These are phyloP conservation scores for Glycyrrhiza uralensis DNA, from an alignment of 306 rosid genomes.

Conservation along the genomic window DNA sequence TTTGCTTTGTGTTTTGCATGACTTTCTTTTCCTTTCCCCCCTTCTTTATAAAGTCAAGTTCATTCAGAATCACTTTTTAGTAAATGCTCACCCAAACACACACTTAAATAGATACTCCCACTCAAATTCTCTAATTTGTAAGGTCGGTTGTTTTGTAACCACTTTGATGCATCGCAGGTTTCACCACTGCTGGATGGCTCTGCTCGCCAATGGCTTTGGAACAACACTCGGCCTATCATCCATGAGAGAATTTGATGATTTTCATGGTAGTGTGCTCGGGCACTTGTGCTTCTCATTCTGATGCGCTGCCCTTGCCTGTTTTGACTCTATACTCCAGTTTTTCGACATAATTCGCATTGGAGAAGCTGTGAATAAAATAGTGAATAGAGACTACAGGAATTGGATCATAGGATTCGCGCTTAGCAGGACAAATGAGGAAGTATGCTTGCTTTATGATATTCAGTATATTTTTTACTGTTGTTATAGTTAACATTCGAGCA, in stretches of 20 bases:
- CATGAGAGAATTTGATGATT: constrained; percentile 27
- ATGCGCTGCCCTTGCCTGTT: background rate
- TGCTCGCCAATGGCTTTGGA: constrained; percentile 83
- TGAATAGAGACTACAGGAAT: constrained; percentile 6
- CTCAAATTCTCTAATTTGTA: background rate
- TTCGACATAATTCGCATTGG: background rate
- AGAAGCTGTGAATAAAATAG: constrained; percentile 19
- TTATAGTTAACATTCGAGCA: background rate
- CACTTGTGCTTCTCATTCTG: constrained; percentile 12
- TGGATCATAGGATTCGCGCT: background rate
- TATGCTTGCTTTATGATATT: background rate
- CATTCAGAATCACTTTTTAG: too few relatives aligned
- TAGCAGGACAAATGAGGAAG: background rate
- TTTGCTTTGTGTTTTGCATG: constrained; percentile 10
- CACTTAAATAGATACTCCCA: background rate
- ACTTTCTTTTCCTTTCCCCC: background rate
- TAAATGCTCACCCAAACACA: too few relatives aligned
- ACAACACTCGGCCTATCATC: constrained; percentile 64
- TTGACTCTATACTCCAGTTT: background rate
- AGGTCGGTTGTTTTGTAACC: background rate
- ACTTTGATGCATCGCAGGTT: constrained; percentile 49
- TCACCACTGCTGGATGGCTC: constrained; percentile 77
- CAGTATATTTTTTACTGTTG: background rate
- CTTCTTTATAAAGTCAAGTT: too few relatives aligned
- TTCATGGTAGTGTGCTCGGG: constrained; percentile 1